Percentiles rank a stretch among this genome's conserved stretches.
Evolutionary conservation across 352 stramenopile genomes (phyloP).

Genomic region (Globisporangium acanthophoron): DNA sequence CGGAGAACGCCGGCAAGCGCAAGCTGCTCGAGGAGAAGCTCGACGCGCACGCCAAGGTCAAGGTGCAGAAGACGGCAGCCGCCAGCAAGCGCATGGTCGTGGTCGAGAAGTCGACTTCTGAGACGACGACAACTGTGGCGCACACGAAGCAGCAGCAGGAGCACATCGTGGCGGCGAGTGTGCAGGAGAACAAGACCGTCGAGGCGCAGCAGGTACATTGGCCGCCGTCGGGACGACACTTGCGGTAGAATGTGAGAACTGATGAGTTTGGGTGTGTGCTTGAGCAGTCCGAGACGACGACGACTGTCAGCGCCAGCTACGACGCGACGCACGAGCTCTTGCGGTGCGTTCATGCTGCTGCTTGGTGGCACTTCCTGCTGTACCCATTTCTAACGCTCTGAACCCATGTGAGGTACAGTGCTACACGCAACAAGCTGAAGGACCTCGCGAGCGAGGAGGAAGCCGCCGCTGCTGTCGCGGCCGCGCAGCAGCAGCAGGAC

Average conservation of each 20-base stretch:
- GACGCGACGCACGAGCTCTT: constrained; percentile 27
- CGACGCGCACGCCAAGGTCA: constrained; percentile 35
- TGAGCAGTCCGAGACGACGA: constrained; percentile 1
- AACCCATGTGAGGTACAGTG: constrained; percentile 9
- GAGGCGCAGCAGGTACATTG: constrained; percentile 8
- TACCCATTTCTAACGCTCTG: not conserved
- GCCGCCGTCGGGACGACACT: not conserved
- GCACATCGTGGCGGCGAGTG: not conserved
- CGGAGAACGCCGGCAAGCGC: constrained; percentile 51
- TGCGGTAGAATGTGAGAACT: not conserved
- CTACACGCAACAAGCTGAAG: constrained; percentile 31
- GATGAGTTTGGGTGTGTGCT: not conserved
- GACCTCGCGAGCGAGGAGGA: constrained; percentile 20
- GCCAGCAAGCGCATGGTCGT: constrained; percentile 4
- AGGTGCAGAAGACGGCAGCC: constrained; percentile 44
- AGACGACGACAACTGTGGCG: constrained; percentile 4
- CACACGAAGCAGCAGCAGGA: constrained; percentile 4
- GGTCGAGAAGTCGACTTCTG: constrained; percentile 5
- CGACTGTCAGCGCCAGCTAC: constrained; percentile 9
- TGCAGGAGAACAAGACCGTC: constrained; percentile 3
- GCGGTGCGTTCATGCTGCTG: constrained; percentile 13
- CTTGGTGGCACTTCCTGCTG: not conserved
- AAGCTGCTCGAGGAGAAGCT: constrained; percentile 40
- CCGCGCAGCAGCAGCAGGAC: not conserved
- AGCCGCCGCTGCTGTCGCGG: not conserved